phyloP scores from a whole-genome alignment of 345 rosid genomes.

The Ceriops decandra region DNA sequence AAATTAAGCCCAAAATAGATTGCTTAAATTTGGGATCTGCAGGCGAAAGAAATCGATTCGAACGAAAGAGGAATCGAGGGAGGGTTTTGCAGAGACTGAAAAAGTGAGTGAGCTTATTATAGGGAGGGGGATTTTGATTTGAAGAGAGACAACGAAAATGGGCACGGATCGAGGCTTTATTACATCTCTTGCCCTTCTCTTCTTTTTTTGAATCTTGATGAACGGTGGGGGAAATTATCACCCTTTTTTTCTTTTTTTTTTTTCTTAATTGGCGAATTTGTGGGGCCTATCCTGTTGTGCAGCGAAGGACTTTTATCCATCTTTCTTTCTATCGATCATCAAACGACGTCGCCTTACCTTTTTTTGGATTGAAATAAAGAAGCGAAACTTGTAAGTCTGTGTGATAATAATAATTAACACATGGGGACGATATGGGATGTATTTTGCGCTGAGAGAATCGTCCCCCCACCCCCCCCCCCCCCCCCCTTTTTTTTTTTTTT shows the following conservation, averaged over 20 bases:
- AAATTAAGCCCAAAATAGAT: neutral
- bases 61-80: neutral
- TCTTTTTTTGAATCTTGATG: conserved; percentile 3
- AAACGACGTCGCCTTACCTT: conserved; percentile 3
- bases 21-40: neutral
- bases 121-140: conserved; percentile 2
- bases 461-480: too few relatives aligned
- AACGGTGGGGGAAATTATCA: neutral
- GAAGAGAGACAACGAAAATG: neutral
- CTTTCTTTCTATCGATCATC: too few relatives aligned
- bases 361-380: neutral
- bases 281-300: neutral
- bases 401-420: too few relatives aligned
- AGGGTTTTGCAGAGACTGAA: neutral
- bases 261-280: neutral
- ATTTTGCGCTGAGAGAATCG: too few relatives aligned
- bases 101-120: neutral
- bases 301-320: too few relatives aligned
- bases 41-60: neutral
- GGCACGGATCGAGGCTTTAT: conserved; percentile 27
- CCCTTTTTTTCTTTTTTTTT: neutral
- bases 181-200: conserved; percentile 19
- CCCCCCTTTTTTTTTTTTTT: too few relatives aligned
- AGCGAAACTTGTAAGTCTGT: too few relatives aligned
- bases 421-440: too few relatives aligned